phyloP scores from a whole-genome alignment of 169 alveolate genomes.

The Hepatocystis sp. region DNA sequence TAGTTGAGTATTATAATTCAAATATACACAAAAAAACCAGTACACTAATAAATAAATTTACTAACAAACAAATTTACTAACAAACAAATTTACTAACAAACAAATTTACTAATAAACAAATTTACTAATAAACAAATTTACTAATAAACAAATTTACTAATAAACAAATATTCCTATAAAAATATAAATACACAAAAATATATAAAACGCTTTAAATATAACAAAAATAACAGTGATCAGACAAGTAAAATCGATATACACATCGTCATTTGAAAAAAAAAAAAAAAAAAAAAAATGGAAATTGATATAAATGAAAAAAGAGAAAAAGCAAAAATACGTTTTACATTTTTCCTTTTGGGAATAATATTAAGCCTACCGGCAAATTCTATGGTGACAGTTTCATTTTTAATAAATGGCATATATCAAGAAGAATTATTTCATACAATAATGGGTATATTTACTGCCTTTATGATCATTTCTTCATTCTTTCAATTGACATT shows the following conservation, averaged over 20 bases:
- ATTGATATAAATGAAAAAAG: slow-evolving; percentile 3
- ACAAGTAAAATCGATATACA: not conserved
- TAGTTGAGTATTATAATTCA: not conserved
- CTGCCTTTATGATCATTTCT: slow-evolving; percentile 49
- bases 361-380: slow-evolving; percentile 39
- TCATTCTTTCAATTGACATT: slow-evolving; percentile 32
- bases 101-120: not conserved
- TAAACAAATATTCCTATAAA: not conserved
- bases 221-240: not conserved
- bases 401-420: slow-evolving; percentile 38
- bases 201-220: not conserved
- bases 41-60: not conserved
- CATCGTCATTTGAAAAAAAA: not conserved
- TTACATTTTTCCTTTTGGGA: slow-evolving; percentile 43
- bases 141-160: not conserved
- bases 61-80: not conserved
- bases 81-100: not conserved
- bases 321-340: slow-evolving; percentile 15
- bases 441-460: slow-evolving; percentile 28
- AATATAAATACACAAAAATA: not conserved
- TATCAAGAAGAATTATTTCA: slow-evolving; percentile 38
- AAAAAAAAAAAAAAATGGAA: slow-evolving; percentile 11
- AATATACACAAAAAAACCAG: not conserved
- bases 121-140: not conserved
- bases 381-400: slow-evolving; percentile 31